These are phyloP conservation scores for Phaeotremella skinneri DNA, from an alignment of 768 basidiomycete species.

Conservation along the genomic window DNA sequence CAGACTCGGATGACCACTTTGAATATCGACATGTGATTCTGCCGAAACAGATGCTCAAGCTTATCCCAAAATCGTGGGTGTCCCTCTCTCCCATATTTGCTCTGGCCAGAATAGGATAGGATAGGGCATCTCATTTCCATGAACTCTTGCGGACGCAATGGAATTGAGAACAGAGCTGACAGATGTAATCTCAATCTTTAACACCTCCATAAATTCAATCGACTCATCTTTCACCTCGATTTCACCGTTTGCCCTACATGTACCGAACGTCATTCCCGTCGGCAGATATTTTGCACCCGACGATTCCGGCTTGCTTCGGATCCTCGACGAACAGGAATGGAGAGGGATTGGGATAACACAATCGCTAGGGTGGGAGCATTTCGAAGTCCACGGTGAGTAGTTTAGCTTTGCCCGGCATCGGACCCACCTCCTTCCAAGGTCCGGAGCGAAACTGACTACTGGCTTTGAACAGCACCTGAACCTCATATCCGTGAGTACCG, in stretches of 20 bases:
- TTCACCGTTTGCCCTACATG: no score
- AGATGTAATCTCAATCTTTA: no score
- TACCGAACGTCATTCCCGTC: background rate
- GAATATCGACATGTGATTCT: slow-evolving; percentile 94
- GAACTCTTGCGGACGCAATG: no score
- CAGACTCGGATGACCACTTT: slow-evolving; percentile 78
- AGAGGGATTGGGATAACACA: slow-evolving; percentile 93
- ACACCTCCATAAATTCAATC: no score
- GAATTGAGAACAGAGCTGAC: no score
- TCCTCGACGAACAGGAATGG: slow-evolving; percentile 88
- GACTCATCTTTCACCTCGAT: no score
- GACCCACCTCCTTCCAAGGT: background rate
- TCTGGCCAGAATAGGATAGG: no score
- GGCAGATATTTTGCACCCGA: slow-evolving; percentile 65
- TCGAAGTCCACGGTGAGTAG: slow-evolving; percentile 79
- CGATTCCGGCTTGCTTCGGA: slow-evolving; percentile 73
- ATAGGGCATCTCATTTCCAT: no score
- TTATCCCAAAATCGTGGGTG: slow-evolving; percentile 70
- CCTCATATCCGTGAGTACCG: slow-evolving; percentile 50
- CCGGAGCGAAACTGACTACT: slow-evolving; percentile 8
- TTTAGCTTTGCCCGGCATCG: background rate
- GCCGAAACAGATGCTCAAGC: slow-evolving; percentile 88
- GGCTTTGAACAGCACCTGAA: slow-evolving; percentile 42
- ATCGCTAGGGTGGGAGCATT: slow-evolving; percentile 94
- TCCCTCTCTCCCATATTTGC: no score